Conservation (phyloP, 225 moss, liverwort and hornwort species). For the Pseudoscleropodium purum region DNA sequence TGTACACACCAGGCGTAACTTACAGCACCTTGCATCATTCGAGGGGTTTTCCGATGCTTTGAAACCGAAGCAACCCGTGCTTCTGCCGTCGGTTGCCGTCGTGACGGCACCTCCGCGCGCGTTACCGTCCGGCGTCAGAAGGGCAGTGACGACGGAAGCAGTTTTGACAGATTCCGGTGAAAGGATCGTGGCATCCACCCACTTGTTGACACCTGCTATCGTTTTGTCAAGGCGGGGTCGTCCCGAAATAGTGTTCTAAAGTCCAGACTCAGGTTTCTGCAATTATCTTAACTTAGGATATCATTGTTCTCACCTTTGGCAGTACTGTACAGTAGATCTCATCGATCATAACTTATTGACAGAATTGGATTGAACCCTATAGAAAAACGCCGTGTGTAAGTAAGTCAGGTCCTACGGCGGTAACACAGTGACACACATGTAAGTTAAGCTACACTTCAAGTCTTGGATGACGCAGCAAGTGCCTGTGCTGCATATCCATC, state of each 20-base stretch:
- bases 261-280: not conserved
- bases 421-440: not conserved
- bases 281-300: not conserved
- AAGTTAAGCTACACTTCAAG: not conserved
- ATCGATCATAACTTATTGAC: not conserved
- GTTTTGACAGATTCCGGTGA: not conserved
- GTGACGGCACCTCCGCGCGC: not conserved
- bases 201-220: not conserved
- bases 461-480: not conserved
- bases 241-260: not conserved
- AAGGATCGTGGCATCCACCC: not conserved
- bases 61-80: not conserved
- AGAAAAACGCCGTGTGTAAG: not conserved
- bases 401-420: too few species aligned
- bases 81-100: too few species aligned
- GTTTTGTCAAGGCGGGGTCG: not conserved
- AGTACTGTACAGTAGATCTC: not conserved
- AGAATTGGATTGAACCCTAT: not conserved
- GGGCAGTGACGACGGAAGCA: not conserved
- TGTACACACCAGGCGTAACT: not conserved
- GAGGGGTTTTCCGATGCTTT: not conserved
- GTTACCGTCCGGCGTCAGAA: not conserved
- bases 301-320: not conserved
- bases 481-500: not conserved
- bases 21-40: not conserved